These are phyloP conservation scores for Hibiscus mutabilis DNA, from an alignment of 345 rosid species.

Conservation along the genomic window DNA sequence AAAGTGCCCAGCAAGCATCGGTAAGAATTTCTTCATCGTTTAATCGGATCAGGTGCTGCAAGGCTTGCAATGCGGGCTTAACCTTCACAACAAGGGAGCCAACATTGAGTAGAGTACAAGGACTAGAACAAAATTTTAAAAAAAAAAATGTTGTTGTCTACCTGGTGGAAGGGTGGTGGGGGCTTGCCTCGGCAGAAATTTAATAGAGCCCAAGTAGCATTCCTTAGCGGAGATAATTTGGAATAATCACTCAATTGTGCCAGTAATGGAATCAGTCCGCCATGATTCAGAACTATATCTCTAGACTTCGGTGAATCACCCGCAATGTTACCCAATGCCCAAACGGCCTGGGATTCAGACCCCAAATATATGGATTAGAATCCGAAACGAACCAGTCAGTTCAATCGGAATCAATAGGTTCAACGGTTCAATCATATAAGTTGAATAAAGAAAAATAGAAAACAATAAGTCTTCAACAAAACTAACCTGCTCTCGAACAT, in stretches of 20 bases:
- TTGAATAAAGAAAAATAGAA: no score
- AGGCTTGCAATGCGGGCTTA: conserved; percentile 56
- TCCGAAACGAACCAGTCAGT: no score
- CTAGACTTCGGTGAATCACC: conserved; percentile 75
- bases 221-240: conserved; percentile 55
- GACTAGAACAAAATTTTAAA: neutral
- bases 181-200: conserved; percentile 80
- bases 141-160: conserved; percentile 1
- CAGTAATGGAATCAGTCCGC: conserved; percentile 46
- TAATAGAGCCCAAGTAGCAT: conserved; percentile 72
- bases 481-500: conserved; percentile 75
- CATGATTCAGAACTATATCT: conserved; percentile 53
- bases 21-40: conserved; percentile 72
- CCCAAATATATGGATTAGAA: no score
- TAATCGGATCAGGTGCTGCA: conserved; percentile 50
- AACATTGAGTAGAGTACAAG: neutral
- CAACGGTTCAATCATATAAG: no score
- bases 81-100: conserved; percentile 29
- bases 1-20: conserved; percentile 78
- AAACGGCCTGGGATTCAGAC: conserved; percentile 41
- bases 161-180: conserved; percentile 60
- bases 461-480: neutral
- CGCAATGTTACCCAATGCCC: conserved; percentile 80
- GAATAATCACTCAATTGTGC: conserved; percentile 59
- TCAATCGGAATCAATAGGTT: no score